These are phyloP conservation scores for Fusarium robinianum DNA, from an alignment of 2,329 filamentous ascomycete species.

Conservation along the genomic window DNA sequence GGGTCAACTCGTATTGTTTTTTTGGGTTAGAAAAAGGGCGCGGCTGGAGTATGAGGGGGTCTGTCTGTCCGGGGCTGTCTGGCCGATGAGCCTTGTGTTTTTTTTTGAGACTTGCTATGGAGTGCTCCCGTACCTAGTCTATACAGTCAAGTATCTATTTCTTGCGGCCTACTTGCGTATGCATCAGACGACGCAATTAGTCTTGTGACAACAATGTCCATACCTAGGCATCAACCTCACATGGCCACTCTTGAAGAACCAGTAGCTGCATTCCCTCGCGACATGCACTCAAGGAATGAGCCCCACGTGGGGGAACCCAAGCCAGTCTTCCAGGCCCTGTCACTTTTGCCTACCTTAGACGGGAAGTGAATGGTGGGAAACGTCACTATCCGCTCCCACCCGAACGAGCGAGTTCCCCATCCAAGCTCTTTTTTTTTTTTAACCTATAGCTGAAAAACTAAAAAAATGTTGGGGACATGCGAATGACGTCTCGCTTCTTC, in stretches of 20 bases:
- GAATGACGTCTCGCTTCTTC: slow-evolving; percentile 22
- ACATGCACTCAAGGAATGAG: background rate
- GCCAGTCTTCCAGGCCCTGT: too few relatives aligned
- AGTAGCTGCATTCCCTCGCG: slow-evolving; percentile 13
- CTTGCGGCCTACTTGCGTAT: background rate
- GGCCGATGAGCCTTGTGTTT: background rate
- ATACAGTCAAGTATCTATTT: background rate
- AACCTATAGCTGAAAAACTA: too few relatives aligned
- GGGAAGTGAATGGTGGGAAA: too few relatives aligned
- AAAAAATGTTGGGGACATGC: slow-evolving; percentile 28
- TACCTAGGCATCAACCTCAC: background rate
- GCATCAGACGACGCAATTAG: background rate
- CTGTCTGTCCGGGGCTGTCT: slow-evolving; percentile 1
- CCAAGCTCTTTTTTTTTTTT: slow-evolving; percentile 27
- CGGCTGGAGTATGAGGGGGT: slow-evolving; percentile 16
- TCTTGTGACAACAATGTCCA: background rate
- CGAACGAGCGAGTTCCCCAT: slow-evolving; percentile 15
- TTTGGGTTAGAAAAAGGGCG: slow-evolving; percentile 16
- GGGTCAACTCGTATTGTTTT: slow-evolving; percentile 4
- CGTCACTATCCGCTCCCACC: slow-evolving; percentile 24
- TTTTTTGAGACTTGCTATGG: background rate
- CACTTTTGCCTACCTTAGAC: too few relatives aligned
- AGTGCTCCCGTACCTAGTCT: background rate
- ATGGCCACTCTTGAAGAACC: slow-evolving; percentile 1
- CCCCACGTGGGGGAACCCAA: slow-evolving; percentile 28